Evolutionary conservation across 225 moss, liverwort and hornwort species (phyloP).

Genomic region (Pseudoscleropodium purum): DNA sequence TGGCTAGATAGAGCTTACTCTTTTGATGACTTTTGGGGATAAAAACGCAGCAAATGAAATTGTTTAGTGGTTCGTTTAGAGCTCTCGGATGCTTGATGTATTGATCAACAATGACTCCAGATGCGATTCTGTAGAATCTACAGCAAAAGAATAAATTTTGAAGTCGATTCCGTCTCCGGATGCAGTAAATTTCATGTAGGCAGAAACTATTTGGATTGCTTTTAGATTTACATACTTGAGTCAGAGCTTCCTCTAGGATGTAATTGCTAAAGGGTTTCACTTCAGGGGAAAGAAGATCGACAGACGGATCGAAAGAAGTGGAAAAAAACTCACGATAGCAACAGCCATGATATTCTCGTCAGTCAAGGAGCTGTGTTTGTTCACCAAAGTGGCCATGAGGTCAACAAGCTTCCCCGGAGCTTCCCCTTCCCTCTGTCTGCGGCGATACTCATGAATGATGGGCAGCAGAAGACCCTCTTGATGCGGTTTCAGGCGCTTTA

Average conservation of each 20-base stretch:
- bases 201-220: not conserved
- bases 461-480: slow-evolving; percentile 45
- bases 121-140: not conserved
- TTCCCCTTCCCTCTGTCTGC: not conserved
- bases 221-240: no score
- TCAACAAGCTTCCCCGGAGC: not conserved
- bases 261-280: not conserved
- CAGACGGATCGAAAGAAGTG: not conserved
- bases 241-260: not conserved
- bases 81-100: not conserved
- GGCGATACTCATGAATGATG: slow-evolving; percentile 30
- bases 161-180: not conserved
- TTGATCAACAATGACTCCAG: not conserved
- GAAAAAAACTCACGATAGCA: slow-evolving; percentile 21
- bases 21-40: not conserved
- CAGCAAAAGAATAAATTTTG: not conserved
- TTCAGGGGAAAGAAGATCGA: not conserved
- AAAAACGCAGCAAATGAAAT: not conserved
- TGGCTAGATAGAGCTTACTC: not conserved
- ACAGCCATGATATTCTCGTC: slow-evolving; percentile 45
- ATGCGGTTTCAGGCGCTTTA: slow-evolving; percentile 22
- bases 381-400: slow-evolving; percentile 33
- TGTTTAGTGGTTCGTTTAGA: not conserved
- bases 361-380: slow-evolving; percentile 12
- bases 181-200: not conserved